phyloP scores from a whole-genome alignment of 208 protist species.

The Trypanosomatidae sp. region DNA sequence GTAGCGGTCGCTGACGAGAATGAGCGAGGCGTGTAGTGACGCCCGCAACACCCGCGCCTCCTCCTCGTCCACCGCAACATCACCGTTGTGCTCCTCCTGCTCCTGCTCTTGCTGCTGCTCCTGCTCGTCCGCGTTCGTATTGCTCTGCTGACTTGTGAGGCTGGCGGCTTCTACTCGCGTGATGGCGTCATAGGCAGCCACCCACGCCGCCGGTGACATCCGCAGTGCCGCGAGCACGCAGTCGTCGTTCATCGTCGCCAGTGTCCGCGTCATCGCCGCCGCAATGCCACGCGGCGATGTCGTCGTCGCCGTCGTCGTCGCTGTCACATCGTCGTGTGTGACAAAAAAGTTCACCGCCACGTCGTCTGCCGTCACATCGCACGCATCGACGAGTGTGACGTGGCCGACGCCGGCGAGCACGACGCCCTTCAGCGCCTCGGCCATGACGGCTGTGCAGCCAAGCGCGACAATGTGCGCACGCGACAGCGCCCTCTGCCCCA shows the following conservation, averaged over 20 bases:
- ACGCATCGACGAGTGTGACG: slow-evolving; percentile 92
- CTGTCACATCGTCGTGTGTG: neutral
- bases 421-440: slow-evolving; percentile 94
- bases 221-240: slow-evolving; percentile 20
- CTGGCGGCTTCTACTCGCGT: slow-evolving; percentile 3
- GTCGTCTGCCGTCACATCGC: slow-evolving; percentile 46
- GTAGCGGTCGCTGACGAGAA: slow-evolving; percentile 35
- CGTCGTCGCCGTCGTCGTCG: too few species aligned
- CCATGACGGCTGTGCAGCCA: slow-evolving; percentile 82
- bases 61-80: neutral
- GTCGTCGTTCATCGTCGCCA: slow-evolving; percentile 83
- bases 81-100: neutral
- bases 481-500: slow-evolving; percentile 85
- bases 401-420: slow-evolving; percentile 88
- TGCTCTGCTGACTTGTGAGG: neutral
- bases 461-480: slow-evolving; percentile 82
- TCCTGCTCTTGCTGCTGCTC: neutral
- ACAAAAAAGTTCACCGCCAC: slow-evolving; percentile 96
- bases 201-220: slow-evolving; percentile 19
- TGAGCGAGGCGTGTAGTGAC: neutral
- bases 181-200: slow-evolving; percentile 9
- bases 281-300: too few species aligned
- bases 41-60: neutral
- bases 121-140: neutral
- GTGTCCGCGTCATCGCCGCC: slow-evolving; percentile 31